Conservation (phyloP, 148 eudicot genomes). For the Rhododendron ferrugineum region DNA sequence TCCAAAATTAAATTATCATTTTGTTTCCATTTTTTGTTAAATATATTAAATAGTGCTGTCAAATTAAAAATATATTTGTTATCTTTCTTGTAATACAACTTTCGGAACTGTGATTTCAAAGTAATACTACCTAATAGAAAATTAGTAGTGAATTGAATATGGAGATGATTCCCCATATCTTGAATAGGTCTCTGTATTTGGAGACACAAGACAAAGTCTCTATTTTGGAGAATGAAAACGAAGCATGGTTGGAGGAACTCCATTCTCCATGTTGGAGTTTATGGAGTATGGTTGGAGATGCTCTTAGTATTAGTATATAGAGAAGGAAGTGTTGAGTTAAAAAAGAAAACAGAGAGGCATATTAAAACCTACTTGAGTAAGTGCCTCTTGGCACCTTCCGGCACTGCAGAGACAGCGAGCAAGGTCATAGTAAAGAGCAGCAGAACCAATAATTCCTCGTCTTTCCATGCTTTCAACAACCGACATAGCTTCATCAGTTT, state of each 20-base stretch:
- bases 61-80: background rate
- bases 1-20: background rate
- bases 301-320: background rate
- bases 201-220: background rate
- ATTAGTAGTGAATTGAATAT: background rate
- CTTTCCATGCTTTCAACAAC: slow-evolving; percentile 80
- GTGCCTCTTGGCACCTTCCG: slow-evolving; percentile 82
- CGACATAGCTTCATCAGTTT: slow-evolving; percentile 63
- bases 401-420: slow-evolving; percentile 97
- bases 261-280: background rate
- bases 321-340: background rate
- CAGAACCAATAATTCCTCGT: slow-evolving; percentile 76
- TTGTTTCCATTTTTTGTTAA: background rate
- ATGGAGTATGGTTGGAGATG: background rate
- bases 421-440: slow-evolving; percentile 85
- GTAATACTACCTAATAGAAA: background rate
- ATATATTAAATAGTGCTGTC: background rate
- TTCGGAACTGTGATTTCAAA: background rate
- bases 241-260: background rate
- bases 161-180: background rate
- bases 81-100: background rate
- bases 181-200: background rate
- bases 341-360: background rate
- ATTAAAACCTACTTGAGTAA: slow-evolving; percentile 53
- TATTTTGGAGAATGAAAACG: background rate